Percentiles rank a stretch among this genome's conserved stretches.
Conservation (phyloP, 108 stramenopile species). For the Cyclotella cryptica region DNA sequence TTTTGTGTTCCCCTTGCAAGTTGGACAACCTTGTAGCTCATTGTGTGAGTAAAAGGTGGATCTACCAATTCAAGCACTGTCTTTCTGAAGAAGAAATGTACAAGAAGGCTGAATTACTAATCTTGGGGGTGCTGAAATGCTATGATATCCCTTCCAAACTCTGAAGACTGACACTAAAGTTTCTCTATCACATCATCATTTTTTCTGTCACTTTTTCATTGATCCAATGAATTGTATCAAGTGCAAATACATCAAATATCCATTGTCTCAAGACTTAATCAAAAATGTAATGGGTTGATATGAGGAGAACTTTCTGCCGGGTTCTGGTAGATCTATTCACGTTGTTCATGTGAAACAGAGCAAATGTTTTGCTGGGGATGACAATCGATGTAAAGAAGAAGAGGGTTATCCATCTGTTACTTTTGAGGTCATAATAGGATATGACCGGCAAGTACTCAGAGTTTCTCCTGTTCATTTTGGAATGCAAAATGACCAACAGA, state of each 20-base stretch:
- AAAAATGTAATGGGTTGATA: constrained; percentile 16
- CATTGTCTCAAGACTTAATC: not conserved
- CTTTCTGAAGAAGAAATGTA: not conserved
- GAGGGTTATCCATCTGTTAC: constrained; percentile 38
- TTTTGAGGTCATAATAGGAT: constrained; percentile 31
- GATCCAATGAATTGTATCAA: constrained; percentile 18
- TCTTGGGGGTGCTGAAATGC: constrained; percentile 2
- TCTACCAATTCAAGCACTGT: constrained; percentile 3
- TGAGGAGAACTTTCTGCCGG: constrained; percentile 24
- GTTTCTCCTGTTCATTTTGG: constrained; percentile 14
- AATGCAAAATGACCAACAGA: constrained; percentile 19
- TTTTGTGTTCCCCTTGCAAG: constrained; percentile 18
- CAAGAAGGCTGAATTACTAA: constrained; percentile 10
- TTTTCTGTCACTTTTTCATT: constrained; percentile 14
- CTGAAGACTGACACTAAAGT: constrained; percentile 5
- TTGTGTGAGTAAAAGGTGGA: constrained; percentile 9
- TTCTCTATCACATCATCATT: not conserved
- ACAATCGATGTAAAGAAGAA: constrained; percentile 27
- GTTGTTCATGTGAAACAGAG: constrained; percentile 49
- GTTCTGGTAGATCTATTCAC: constrained; percentile 41
- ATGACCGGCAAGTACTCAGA: constrained; percentile 2
- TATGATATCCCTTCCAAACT: not conserved
- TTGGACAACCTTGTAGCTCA: not conserved
- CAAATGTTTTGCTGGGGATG: constrained; percentile 36
- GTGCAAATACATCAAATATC: constrained; percentile 13